Evolutionary conservation across 2,329 filamentous ascomycete species (phyloP), one percentile per base, ranked within the genome.

Genomic region (Diaporthe longicolla): DNA sequence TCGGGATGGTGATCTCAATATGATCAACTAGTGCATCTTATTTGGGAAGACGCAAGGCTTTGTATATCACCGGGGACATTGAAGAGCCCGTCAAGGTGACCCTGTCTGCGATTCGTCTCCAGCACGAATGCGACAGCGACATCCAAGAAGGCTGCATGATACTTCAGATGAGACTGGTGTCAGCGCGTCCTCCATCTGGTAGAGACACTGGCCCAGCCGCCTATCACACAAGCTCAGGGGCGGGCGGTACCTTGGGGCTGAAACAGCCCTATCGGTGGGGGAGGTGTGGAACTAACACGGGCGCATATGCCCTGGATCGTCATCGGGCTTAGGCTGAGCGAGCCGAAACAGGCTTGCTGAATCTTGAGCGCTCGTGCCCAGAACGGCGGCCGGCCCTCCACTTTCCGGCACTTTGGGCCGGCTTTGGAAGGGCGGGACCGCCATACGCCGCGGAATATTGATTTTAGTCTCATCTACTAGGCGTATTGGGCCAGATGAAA

Each of bases 261-360:
- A 68, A 68, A 68, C 63, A 68, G 63, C 63, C 63, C 63, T 68
- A 68, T 26, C 32, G 63, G n/a, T 40, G 63, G 63, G 40, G 63
- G 21, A 19, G 63, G 63, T 66, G 63, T 37, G 63, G 63, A 40
- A 48, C 63, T 26, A 66, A 52, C 13, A 10, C 3, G 21, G 43
- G 29, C n/a, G 45, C 63, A 66, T 66, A 66, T 52, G 45, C 63
- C 63, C 35, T 52, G 63, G 29, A 19, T 48, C 29, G 10, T 7
- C 45, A 65, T 40, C 9, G 21, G 63, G 63, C 63, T 54, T 54
- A 68, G 48, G 48, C 32, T 52, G 45, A 21, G 45, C 13, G 26
- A 66, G 45, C 45, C 63, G 45, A 66, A 66, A 66, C 63, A 66
- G 45, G 63, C 63, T 52, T 37, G 43, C 9, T 52, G 29, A 50